These are phyloP conservation scores for Mycena capillaripes DNA, from an alignment of 768 basidiomycete genomes.

Conservation along the genomic window DNA sequence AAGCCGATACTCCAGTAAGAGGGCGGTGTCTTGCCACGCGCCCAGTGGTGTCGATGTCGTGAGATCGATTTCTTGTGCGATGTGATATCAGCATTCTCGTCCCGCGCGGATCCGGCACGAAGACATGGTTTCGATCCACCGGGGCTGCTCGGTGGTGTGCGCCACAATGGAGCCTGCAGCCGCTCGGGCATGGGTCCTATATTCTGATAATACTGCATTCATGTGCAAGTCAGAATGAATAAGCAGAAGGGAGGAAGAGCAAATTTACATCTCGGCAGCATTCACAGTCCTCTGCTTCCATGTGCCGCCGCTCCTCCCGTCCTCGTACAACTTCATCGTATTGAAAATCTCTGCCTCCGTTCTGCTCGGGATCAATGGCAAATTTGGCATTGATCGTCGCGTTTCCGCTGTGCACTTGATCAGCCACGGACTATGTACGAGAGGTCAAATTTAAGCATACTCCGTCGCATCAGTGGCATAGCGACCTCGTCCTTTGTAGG, in stretches of 20 bases:
- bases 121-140: constrained; percentile 11
- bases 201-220: constrained; percentile 68
- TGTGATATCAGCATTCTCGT: constrained; percentile 44
- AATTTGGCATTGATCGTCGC: constrained; percentile 62
- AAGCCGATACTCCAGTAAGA: constrained; percentile 81
- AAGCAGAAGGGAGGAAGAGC: constrained; percentile 8
- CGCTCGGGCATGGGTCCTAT: constrained; percentile 65
- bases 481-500: constrained; percentile 54
- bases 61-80: constrained; percentile 64
- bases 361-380: constrained; percentile 64
- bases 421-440: not conserved
- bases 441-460: constrained; percentile 14
- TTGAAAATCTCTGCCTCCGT: constrained; percentile 63
- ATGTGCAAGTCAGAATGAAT: not conserved
- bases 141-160: constrained; percentile 49
- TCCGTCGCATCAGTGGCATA: constrained; percentile 45
- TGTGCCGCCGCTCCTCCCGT: constrained; percentile 60
- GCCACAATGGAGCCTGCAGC: constrained; percentile 67
- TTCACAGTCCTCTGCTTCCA: constrained; percentile 75
- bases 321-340: constrained; percentile 72
- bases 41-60: constrained; percentile 65
- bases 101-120: not conserved
- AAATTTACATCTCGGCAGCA: constrained; percentile 68
- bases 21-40: constrained; percentile 68
- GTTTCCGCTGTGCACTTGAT: constrained; percentile 20